Evolutionary conservation across 1,284 basidiomycete genomes (phyloP).

Genomic region (Ceratobasidium theobromae): DNA sequence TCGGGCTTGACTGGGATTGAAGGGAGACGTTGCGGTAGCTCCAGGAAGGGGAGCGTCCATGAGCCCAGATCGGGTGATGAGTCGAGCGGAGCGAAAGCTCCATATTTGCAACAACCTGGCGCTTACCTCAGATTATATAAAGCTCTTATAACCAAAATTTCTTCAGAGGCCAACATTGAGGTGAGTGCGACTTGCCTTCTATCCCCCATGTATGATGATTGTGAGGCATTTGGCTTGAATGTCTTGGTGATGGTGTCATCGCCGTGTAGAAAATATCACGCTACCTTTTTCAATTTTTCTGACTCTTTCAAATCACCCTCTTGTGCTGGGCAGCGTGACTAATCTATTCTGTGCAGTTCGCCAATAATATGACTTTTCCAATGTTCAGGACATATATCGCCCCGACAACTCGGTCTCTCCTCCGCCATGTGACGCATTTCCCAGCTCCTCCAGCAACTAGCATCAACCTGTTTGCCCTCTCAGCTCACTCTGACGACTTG

Average conservation of each 20-base stretch:
- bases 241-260: conserved; percentile 31
- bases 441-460: not conserved
- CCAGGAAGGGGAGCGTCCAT: conserved; percentile 29
- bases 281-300: conserved; percentile 26
- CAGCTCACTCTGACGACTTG: conserved; percentile 2
- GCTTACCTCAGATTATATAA: conserved; percentile 8
- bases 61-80: not conserved
- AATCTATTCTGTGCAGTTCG: not conserved
- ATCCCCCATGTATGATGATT: conserved; percentile 17
- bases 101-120: not conserved
- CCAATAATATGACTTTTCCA: not conserved
- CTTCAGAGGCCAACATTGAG: not conserved
- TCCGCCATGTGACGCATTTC: conserved; percentile 4
- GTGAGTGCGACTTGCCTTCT: conserved; percentile 1
- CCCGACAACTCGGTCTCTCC: conserved; percentile 22
- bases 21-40: conserved; percentile 16
- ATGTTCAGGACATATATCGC: conserved; percentile 18
- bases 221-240: conserved; percentile 33
- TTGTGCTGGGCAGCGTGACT: not conserved
- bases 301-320: not conserved
- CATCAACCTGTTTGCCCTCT: conserved; percentile 24
- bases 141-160: not conserved
- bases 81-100: not conserved
- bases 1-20: conserved; percentile 38
- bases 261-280: conserved; percentile 33